A percentile compares a stretch with the other conserved stretches of the same genome.
These are phyloP conservation scores for Phytophthora palmivora DNA, from an alignment of 352 stramenopile genomes.

Conservation along the genomic window DNA sequence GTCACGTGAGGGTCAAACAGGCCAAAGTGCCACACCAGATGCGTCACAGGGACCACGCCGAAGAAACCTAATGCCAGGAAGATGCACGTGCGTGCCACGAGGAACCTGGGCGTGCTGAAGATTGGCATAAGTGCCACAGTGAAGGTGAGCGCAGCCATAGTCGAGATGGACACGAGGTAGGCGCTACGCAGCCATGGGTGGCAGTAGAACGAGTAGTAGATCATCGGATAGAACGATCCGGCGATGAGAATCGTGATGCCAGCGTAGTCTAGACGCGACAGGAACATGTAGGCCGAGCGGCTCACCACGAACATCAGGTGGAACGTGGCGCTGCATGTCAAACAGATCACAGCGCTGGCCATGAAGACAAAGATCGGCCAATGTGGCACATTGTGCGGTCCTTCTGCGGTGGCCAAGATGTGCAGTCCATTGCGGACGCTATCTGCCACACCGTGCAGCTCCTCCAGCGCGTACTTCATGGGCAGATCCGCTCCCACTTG, in stretches of 20 bases:
- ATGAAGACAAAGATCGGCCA: conserved; percentile 91
- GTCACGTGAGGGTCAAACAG: conserved; percentile 85
- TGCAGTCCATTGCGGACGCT: conserved; percentile 84
- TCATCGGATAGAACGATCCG: conserved; percentile 86
- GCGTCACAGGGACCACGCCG: conserved; percentile 74
- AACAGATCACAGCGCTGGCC: conserved; percentile 80
- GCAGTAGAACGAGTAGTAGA: conserved; percentile 93
- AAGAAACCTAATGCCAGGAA: conserved; percentile 88
- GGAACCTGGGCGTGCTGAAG: conserved; percentile 79
- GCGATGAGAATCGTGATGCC: conserved; percentile 90
- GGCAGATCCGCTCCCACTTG: conserved; percentile 79
- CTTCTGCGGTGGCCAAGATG: conserved; percentile 69
- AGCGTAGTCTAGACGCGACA: conserved; percentile 85
- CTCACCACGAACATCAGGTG: conserved; percentile 89
- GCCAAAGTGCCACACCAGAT: conserved; percentile 80
- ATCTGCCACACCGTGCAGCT: conserved; percentile 75
- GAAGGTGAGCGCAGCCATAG: conserved; percentile 77
- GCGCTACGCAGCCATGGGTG: conserved; percentile 63
- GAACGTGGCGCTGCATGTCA: conserved; percentile 85
- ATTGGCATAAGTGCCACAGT: conserved; percentile 68
- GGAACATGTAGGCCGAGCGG: conserved; percentile 71
- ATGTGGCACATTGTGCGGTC: conserved; percentile 73
- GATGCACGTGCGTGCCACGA: conserved; percentile 73
- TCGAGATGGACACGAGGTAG: conserved; percentile 75
- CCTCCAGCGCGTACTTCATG: conserved; percentile 79